These are phyloP conservation scores for Paraglomus brasilianum DNA, from an alignment of 192 early-diverging fungal genomes.

Conservation along the genomic window DNA sequence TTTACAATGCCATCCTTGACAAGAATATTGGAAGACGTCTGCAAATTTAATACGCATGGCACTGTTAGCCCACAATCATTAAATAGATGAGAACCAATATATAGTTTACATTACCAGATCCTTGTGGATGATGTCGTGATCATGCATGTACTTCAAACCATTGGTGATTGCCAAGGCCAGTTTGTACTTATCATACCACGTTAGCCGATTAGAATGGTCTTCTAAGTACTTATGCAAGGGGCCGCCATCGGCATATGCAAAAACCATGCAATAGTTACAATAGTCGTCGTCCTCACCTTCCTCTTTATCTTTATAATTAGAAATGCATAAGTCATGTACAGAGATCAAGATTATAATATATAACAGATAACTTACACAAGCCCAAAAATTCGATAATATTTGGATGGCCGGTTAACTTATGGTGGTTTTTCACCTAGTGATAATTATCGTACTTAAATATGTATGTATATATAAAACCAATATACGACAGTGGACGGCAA, in stretches of 20 bases:
- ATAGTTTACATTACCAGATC: constrained; percentile 3
- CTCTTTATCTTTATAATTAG: too few species aligned
- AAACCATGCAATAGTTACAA: background rate
- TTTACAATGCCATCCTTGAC: constrained; percentile 3
- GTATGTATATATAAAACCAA: too few species aligned
- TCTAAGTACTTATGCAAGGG: constrained; percentile 1
- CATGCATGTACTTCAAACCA: constrained; percentile 8
- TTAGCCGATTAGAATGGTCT: background rate
- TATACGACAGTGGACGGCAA: too few species aligned
- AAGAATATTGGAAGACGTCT: constrained; percentile 9
- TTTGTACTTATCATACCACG: constrained; percentile 21
- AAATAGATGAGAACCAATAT: background rate
- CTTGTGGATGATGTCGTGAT: background rate
- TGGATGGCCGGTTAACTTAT: too few species aligned
- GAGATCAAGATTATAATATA: too few species aligned
- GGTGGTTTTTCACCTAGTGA: too few species aligned
- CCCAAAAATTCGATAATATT: too few species aligned
- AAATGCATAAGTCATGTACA: too few species aligned
- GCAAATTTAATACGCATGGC: background rate
- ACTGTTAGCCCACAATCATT: background rate
- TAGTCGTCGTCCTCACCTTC: too few species aligned
- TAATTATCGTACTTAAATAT: too few species aligned
- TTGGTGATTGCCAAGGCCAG: constrained; percentile 5
- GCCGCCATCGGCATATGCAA: constrained; percentile 8
- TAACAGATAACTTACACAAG: too few species aligned